A percentile compares a stretch with the other conserved stretches of the same genome.
Evolutionary conservation across 2,329 filamentous ascomycete species (phyloP).

Genomic region (Aspergillus niger): DNA sequence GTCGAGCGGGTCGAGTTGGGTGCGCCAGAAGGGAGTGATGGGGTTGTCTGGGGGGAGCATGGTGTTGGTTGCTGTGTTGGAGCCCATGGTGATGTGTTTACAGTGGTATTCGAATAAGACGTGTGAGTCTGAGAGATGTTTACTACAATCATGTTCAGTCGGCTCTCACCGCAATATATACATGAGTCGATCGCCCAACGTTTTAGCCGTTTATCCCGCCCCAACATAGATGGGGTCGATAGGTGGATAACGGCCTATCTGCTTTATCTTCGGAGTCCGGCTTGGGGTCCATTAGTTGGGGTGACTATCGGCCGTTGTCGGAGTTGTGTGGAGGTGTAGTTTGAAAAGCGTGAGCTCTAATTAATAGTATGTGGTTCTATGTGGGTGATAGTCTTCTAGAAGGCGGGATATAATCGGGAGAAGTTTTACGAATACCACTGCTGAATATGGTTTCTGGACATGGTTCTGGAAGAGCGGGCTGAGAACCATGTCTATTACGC

Average conservation of each 20-base stretch:
- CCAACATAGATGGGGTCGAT: background rate
- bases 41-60: slow-evolving; percentile 18
- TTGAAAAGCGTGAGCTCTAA: background rate
- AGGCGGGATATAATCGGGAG: no score
- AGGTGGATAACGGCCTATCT: slow-evolving; percentile 2
- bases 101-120: background rate
- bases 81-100: background rate
- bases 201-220: background rate
- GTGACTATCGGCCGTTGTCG: background rate
- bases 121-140: no score
- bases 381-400: no score
- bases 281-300: background rate
- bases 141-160: background rate
- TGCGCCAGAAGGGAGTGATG: slow-evolving; percentile 23
- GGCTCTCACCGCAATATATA: background rate
- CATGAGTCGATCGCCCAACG: background rate
- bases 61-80: background rate
- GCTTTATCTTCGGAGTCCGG: slow-evolving; percentile 4
- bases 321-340: background rate
- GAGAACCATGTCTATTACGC: background rate
- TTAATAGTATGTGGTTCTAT: no score
- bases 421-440: no score
- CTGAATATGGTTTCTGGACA: no score
- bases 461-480: background rate
- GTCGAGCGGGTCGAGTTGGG: slow-evolving; percentile 21